Percentiles rank a stretch among this genome's conserved stretches.
These are phyloP conservation scores for Bacidia rubella DNA, from an alignment of 495 filamentous ascomycete species.

Conservation along the genomic window DNA sequence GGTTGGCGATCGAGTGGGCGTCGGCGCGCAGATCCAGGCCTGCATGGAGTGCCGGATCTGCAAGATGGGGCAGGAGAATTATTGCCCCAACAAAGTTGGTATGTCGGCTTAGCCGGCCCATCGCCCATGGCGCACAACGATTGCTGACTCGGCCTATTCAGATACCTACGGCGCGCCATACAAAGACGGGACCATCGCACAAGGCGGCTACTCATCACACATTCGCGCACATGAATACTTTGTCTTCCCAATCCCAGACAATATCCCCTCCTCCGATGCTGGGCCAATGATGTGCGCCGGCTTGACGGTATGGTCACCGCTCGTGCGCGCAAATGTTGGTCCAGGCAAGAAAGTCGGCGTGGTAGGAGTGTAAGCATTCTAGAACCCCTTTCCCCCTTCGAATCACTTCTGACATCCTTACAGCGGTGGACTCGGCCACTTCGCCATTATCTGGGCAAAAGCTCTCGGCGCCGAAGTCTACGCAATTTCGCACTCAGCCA, in stretches of 20 bases:
- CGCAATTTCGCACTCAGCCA: constrained; percentile 53
- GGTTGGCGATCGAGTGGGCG: constrained; percentile 63
- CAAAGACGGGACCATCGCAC: constrained; percentile 44
- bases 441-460: constrained; percentile 56
- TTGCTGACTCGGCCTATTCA: background rate
- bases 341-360: constrained; percentile 22
- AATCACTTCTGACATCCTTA: constrained; percentile 20
- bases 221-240: constrained; percentile 67
- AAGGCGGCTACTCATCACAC: constrained; percentile 56
- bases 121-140: background rate
- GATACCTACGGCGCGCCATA: constrained; percentile 57
- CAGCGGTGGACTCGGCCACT: constrained; percentile 58
- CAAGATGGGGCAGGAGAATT: constrained; percentile 64
- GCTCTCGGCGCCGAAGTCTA: constrained; percentile 58
- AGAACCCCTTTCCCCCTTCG: background rate
- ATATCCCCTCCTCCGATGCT: constrained; percentile 47
- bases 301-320: constrained; percentile 64
- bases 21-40: constrained; percentile 63
- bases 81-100: constrained; percentile 51
- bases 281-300: constrained; percentile 89
- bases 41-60: constrained; percentile 58
- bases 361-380: constrained; percentile 41
- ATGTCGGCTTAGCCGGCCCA: constrained; percentile 9
- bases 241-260: constrained; percentile 58
- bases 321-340: constrained; percentile 34